Evolutionary conservation across 1,284 basidiomycete genomes (phyloP).

Genomic region (Vanrija pseudolonga): DNA sequence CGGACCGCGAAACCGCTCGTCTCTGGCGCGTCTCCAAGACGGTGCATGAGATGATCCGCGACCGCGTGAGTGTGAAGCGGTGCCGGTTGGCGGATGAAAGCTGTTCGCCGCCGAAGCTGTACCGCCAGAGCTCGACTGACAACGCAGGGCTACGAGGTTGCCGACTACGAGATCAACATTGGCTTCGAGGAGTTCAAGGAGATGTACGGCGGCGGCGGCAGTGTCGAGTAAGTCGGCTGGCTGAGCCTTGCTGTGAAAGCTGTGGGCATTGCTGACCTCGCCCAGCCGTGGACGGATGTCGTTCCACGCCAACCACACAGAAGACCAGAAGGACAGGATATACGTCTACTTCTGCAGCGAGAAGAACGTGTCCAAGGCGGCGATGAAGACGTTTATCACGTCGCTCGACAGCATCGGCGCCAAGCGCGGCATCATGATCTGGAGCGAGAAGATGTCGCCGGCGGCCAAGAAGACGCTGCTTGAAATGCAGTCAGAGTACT

Average conservation of each 20-base stretch:
- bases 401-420: conserved; percentile 89
- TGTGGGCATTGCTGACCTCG: neutral
- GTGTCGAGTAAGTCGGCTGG: conserved; percentile 36
- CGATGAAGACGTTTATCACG: conserved; percentile 87
- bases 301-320: conserved; percentile 74
- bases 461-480: conserved; percentile 94
- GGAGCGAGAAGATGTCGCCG: conserved; percentile 92
- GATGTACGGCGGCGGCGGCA: conserved; percentile 36
- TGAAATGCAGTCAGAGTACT: conserved; percentile 79
- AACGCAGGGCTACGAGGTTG: conserved; percentile 45
- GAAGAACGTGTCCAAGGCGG: conserved; percentile 86
- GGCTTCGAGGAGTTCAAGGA: conserved; percentile 48
- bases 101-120: no score
- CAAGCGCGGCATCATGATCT: conserved; percentile 88
- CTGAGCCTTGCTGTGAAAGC: neutral
- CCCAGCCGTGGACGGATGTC: conserved; percentile 79
- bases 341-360: conserved; percentile 94
- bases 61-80: conserved; percentile 55
- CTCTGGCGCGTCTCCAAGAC: conserved; percentile 96
- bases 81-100: neutral
- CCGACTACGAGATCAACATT: conserved; percentile 50
- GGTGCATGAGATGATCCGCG: conserved; percentile 92
- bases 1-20: conserved; percentile 50
- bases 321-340: conserved; percentile 72
- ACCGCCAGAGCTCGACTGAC: neutral